These are phyloP conservation scores for Sporothrix schenckii DNA, from an alignment of 2,329 filamentous ascomycete species.

Conservation along the genomic window DNA sequence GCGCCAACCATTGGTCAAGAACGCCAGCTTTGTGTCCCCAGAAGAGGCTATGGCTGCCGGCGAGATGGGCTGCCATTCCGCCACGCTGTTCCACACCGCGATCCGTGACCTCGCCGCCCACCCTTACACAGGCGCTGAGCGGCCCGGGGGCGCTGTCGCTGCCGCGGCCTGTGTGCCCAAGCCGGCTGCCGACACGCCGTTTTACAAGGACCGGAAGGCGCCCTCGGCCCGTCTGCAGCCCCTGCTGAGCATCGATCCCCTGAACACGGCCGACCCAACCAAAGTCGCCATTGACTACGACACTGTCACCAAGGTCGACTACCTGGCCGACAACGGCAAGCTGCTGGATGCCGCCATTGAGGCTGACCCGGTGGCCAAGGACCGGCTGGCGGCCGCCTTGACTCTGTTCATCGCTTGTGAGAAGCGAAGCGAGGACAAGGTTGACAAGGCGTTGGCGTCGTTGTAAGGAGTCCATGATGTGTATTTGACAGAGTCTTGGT, in stretches of 20 bases:
- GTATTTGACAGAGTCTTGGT: too few relatives aligned
- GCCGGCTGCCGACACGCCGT: constrained; percentile 41
- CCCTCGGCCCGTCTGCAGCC: constrained; percentile 45
- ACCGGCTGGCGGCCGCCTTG: constrained; percentile 47
- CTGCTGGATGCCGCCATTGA: constrained; percentile 49
- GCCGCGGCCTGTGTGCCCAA: constrained; percentile 44
- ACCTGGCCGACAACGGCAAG: constrained; percentile 50
- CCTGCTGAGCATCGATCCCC: constrained; percentile 46
- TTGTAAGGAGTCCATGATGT: constrained; percentile 14
- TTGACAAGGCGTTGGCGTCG: constrained; percentile 40
- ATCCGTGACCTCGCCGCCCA: constrained; percentile 45
- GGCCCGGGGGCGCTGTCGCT: constrained; percentile 40
- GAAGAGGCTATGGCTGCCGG: constrained; percentile 52
- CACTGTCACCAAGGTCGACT: constrained; percentile 47
- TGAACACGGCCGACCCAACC: constrained; percentile 39
- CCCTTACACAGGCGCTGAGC: constrained; percentile 44
- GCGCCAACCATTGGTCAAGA: constrained; percentile 53
- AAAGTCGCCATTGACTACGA: constrained; percentile 36
- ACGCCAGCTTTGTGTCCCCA: constrained; percentile 50
- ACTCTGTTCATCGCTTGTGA: constrained; percentile 46
- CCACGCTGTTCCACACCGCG: constrained; percentile 49
- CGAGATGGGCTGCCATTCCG: constrained; percentile 52
- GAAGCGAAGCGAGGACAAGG: constrained; percentile 40
- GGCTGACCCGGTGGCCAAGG: constrained; percentile 45
- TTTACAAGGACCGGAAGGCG: constrained; percentile 45